Conservation (phyloP, 768 basidiomycete genomes). For the Amyloporia xantha region DNA sequence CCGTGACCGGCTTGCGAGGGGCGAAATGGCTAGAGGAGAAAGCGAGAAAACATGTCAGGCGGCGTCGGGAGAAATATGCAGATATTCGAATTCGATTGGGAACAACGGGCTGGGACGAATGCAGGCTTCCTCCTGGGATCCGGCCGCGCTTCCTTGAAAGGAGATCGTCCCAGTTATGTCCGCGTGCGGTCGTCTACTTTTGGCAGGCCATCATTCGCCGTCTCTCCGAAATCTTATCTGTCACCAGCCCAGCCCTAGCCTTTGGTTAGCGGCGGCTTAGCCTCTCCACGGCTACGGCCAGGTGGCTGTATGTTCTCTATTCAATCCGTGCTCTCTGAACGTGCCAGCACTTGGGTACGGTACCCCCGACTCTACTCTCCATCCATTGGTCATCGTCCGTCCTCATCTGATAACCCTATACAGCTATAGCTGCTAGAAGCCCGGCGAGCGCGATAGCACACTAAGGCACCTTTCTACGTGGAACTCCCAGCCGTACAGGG, state of each 20-base stretch:
- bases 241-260: neutral
- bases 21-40: neutral
- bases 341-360: too few relatives aligned
- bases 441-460: slow-evolving; percentile 1
- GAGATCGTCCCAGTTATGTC: slow-evolving; percentile 4
- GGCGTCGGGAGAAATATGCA: neutral
- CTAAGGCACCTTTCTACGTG: neutral
- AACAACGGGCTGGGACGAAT: neutral
- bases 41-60: neutral
- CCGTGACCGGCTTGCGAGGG: neutral
- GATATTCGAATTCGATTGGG: neutral
- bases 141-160: neutral
- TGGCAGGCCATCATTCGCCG: neutral
- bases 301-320: neutral
- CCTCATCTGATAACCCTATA: slow-evolving; percentile 1
- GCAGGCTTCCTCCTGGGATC: neutral
- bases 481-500: neutral
- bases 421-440: neutral
- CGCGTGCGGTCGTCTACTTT: neutral
- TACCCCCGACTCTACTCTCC: neutral
- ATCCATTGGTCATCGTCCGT: neutral
- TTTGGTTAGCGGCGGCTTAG: neutral
- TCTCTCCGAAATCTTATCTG: neutral
- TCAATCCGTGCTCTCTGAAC: neutral
- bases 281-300: neutral